phyloP scores from a whole-genome alignment of 345 rosid species.

The Citrus inodora region DNA sequence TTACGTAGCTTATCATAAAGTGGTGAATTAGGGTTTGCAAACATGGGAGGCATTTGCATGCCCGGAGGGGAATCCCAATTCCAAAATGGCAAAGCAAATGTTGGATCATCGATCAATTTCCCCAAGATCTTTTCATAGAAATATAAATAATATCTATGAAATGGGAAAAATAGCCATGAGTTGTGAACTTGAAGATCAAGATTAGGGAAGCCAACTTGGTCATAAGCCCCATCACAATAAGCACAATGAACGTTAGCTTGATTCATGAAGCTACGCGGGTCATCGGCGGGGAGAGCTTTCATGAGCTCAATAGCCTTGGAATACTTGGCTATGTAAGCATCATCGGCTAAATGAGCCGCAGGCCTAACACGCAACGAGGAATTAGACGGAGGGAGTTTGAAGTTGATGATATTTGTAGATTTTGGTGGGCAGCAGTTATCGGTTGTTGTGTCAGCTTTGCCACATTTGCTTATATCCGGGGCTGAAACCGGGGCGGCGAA shows the following conservation, averaged over 20 bases:
- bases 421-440: conserved; percentile 55
- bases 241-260: conserved; percentile 66
- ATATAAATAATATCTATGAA: conserved; percentile 51
- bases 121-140: conserved; percentile 55
- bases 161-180: conserved; percentile 65
- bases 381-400: conserved; percentile 30
- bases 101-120: conserved; percentile 49
- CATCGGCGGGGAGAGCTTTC: conserved; percentile 53
- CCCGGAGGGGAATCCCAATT: conserved; percentile 62
- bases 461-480: conserved; percentile 39
- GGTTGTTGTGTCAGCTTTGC: conserved; percentile 31
- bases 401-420: conserved; percentile 36
- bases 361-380: conserved; percentile 32
- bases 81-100: conserved; percentile 59
- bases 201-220: conserved; percentile 51
- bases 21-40: conserved; percentile 35
- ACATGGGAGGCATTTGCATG: conserved; percentile 53
- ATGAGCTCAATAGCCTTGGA: conserved; percentile 46
- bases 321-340: conserved; percentile 40
- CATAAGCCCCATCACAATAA: conserved; percentile 55
- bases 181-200: conserved; percentile 51
- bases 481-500: conserved; percentile 36
- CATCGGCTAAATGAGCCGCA: conserved; percentile 39
- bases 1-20: conserved; percentile 38
- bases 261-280: conserved; percentile 55